Evolutionary conservation across 306 rosid genomes (phyloP).

Genomic region (Cicer arietinum): DNA sequence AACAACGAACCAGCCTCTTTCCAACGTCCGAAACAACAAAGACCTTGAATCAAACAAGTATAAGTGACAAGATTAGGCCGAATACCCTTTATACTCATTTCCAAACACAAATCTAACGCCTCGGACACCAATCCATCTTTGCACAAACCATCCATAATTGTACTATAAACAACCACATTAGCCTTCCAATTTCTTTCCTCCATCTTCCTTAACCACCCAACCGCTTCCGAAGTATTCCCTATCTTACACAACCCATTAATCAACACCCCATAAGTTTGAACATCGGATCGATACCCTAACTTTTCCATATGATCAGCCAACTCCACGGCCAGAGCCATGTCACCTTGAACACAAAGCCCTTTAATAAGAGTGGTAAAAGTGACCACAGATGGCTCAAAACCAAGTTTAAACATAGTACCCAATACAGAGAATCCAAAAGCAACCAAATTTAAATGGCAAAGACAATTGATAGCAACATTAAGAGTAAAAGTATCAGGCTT

Average conservation of each 20-base stretch:
- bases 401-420: constrained; percentile 50
- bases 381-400: constrained; percentile 44
- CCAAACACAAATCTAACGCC: constrained; percentile 43
- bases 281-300: constrained; percentile 35
- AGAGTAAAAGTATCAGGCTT: constrained; percentile 38
- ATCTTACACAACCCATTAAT: constrained; percentile 55
- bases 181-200: constrained; percentile 31
- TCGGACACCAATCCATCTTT: constrained; percentile 50
- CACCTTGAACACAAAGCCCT: constrained; percentile 44
- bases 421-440: constrained; percentile 49
- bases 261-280: constrained; percentile 39
- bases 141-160: constrained; percentile 51
- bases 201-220: constrained; percentile 43
- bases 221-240: constrained; percentile 41
- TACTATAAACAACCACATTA: constrained; percentile 42
- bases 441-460: constrained; percentile 36
- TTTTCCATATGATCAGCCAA: constrained; percentile 39
- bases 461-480: constrained; percentile 48
- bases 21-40: constrained; percentile 48
- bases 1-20: constrained; percentile 41
- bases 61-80: constrained; percentile 47
- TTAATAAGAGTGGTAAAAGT: constrained; percentile 49
- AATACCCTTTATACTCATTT: constrained; percentile 47
- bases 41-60: constrained; percentile 51
- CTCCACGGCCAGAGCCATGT: constrained; percentile 37